A percentile compares a stretch with the other conserved stretches of the same genome.
phyloP scores from a whole-genome alignment of 2,329 filamentous ascomycete genomes.

The Fusarium sterilihyphosum region DNA sequence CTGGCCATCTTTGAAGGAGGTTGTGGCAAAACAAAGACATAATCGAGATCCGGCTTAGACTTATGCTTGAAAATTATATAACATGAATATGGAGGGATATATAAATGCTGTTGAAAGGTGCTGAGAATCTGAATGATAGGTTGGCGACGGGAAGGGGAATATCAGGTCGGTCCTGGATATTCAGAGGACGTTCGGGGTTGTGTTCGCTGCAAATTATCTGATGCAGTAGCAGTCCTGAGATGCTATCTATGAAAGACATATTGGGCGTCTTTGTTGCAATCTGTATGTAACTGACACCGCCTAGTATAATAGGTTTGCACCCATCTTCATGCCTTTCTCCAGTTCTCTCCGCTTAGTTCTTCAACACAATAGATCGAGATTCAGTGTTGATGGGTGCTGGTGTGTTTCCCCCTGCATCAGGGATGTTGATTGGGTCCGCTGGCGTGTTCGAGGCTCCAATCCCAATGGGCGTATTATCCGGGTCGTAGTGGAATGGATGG shows the following conservation, averaged over 20 bases:
- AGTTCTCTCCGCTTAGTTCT: neutral
- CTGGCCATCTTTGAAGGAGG: neutral
- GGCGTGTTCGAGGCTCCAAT: no score
- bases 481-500: no score
- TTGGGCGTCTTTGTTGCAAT: neutral
- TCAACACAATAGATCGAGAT: neutral
- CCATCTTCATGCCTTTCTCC: neutral
- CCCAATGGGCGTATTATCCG: no score
- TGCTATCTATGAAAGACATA: fast-evolving
- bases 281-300: neutral
- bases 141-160: neutral
- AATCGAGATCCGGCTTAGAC: neutral
- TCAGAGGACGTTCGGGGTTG: neutral
- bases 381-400: neutral
- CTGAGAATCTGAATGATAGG: neutral
- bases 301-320: neutral
- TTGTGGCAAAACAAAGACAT: neutral
- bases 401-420: neutral
- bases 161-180: neutral
- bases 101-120: neutral
- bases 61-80: neutral
- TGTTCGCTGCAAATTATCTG: neutral
- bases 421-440: neutral
- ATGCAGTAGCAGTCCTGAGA: no score
- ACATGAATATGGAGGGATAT: neutral